Conservation (phyloP, 2,329 filamentous ascomycete genomes). For the Aspergillus uvarum region DNA sequence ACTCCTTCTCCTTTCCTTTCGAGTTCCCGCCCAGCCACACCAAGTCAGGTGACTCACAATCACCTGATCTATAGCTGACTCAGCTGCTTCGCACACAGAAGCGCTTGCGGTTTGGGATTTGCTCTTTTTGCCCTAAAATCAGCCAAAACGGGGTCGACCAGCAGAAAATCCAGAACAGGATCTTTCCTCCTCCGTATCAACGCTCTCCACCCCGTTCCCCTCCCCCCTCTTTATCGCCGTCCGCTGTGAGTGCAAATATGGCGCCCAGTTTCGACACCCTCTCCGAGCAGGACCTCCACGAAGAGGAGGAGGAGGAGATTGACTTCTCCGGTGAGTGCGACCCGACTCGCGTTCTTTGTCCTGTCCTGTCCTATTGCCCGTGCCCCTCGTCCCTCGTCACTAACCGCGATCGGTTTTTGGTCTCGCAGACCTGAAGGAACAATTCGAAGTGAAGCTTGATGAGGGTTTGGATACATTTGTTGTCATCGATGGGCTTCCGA, state of each 20-base stretch:
- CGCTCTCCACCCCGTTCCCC: constrained; percentile 20
- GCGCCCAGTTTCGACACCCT: constrained; percentile 90
- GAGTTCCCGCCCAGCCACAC: constrained; percentile 2
- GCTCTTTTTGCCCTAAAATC: constrained; percentile 35
- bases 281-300: constrained; percentile 86
- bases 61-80: constrained; percentile 25
- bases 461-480: constrained; percentile 96
- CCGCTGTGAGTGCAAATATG: constrained; percentile 61
- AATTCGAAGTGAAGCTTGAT: constrained; percentile 93
- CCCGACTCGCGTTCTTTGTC: constrained; percentile 9
- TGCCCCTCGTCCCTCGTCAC: constrained; percentile 37
- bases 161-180: constrained; percentile 33
- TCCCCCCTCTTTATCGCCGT: constrained; percentile 23
- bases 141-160: constrained; percentile 25
- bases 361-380: constrained; percentile 12
- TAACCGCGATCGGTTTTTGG: constrained; percentile 14
- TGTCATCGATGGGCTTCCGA: constrained; percentile 88
- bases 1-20: neutral
- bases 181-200: constrained; percentile 24
- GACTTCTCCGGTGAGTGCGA: constrained; percentile 69
- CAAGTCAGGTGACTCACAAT: neutral
- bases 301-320: constrained; percentile 88
- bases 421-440: constrained; percentile 73
- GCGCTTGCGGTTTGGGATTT: constrained; percentile 31
- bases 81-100: constrained; percentile 36